A percentile compares a stretch with the other conserved stretches of the same genome.
Conservation (phyloP, 108 stramenopile genomes). For the Conticribra guillardii region DNA sequence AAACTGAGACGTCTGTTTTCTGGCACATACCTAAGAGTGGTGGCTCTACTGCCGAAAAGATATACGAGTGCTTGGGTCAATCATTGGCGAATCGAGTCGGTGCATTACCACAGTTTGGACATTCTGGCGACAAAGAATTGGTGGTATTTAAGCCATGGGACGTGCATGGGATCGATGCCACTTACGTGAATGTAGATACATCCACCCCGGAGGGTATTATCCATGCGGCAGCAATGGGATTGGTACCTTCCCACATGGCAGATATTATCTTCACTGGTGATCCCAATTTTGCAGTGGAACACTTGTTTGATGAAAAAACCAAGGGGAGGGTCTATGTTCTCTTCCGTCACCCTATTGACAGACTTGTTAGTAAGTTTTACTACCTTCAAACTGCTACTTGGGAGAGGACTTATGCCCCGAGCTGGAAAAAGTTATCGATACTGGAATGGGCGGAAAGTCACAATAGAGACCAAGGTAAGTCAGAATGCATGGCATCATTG, state of each 20-base stretch:
- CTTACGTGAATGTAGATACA: constrained; percentile 22
- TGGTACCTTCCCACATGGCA: constrained; percentile 38
- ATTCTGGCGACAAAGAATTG: constrained; percentile 9
- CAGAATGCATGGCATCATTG: too few species aligned
- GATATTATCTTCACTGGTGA: constrained; percentile 44
- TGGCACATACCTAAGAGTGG: constrained; percentile 47
- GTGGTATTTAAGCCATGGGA: constrained; percentile 3
- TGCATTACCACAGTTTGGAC: constrained; percentile 16
- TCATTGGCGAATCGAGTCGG: constrained; percentile 37
- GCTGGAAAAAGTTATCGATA: constrained; percentile 41
- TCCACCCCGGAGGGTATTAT: constrained; percentile 23
- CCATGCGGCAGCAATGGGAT: constrained; percentile 30
- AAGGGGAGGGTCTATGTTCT: constrained; percentile 41
- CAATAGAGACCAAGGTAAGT: not conserved
- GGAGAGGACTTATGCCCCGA: constrained; percentile 54
- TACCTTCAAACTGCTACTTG: constrained; percentile 53
- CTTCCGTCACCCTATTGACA: constrained; percentile 54
- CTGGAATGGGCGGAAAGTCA: constrained; percentile 37
- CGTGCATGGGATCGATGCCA: not conserved
- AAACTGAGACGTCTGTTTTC: constrained; percentile 29
- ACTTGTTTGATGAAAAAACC: constrained; percentile 35
- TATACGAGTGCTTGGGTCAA: constrained; percentile 37
- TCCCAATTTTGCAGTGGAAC: constrained; percentile 39
- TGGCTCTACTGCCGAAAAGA: constrained; percentile 41
- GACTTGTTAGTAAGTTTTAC: constrained; percentile 56